Evolutionary conservation across 371 early-diverging fungal species (phyloP).

Genomic region (Mortierella sp.): DNA sequence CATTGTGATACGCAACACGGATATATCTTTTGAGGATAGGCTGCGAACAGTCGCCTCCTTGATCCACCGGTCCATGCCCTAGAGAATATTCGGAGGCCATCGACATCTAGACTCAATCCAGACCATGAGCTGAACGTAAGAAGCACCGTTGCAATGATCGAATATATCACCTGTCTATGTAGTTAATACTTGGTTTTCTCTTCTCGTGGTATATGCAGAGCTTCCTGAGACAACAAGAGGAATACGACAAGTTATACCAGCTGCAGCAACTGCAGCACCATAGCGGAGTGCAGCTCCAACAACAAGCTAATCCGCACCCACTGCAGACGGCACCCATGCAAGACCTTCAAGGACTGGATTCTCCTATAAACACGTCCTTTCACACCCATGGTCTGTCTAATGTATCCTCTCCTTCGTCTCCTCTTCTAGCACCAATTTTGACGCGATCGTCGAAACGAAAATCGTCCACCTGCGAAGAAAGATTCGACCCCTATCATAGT

Average conservation of each 20-base stretch:
- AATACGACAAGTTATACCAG: slow-evolving; percentile 37
- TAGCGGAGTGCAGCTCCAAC: slow-evolving; percentile 11
- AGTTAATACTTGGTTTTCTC: not conserved
- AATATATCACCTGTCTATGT: no score
- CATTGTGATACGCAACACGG: no score
- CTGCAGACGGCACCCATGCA: slow-evolving; percentile 23
- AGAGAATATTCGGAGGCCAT: slow-evolving; percentile 13
- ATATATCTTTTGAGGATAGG: slow-evolving; percentile 11
- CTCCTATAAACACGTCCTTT: slow-evolving; percentile 3
- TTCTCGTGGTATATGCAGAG: slow-evolving; percentile 3
- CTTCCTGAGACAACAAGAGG: slow-evolving; percentile 48
- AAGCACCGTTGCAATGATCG: not conserved
- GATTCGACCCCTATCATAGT: slow-evolving; percentile 52
- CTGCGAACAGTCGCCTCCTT: slow-evolving; percentile 8
- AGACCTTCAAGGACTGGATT: slow-evolving; percentile 5
- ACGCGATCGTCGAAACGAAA: slow-evolving; percentile 40
- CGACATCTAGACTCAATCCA: slow-evolving; percentile 43
- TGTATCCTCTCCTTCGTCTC: slow-evolving; percentile 29
- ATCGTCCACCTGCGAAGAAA: slow-evolving; percentile 49
- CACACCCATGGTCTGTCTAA: slow-evolving; percentile 2
- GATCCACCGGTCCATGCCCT: not conserved
- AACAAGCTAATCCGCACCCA: slow-evolving; percentile 21
- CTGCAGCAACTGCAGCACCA: slow-evolving; percentile 33
- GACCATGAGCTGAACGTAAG: slow-evolving; percentile 42
- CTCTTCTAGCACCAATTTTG: slow-evolving; percentile 27